Evolutionary conservation across 768 basidiomycete species (phyloP).

Genomic region (Phylloporus sp.): DNA sequence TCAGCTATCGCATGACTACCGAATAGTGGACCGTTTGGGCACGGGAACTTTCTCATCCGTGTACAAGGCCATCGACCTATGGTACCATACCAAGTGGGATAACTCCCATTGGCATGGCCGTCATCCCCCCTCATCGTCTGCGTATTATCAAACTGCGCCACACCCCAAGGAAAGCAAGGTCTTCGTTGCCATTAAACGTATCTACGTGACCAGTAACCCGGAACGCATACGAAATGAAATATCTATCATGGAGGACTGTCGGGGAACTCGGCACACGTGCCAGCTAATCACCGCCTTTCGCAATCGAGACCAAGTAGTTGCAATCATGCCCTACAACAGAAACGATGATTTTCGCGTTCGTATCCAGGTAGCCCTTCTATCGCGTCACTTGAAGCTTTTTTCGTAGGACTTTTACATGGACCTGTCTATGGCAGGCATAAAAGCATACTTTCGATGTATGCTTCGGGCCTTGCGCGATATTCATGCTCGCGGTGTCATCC

Average conservation of each 20-base stretch:
- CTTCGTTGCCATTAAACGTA: slow-evolving; percentile 93
- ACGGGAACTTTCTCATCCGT: slow-evolving; percentile 99
- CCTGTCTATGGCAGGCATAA: slow-evolving; percentile 73
- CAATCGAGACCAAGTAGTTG: slow-evolving; percentile 86
- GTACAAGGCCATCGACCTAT: slow-evolving; percentile 91
- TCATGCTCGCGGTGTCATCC: slow-evolving; percentile 82
- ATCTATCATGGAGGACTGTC: slow-evolving; percentile 78
- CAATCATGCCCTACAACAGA: slow-evolving; percentile 88
- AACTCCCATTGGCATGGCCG: slow-evolving; percentile 69
- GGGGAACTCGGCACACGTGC: slow-evolving; percentile 82
- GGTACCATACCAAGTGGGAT: slow-evolving; percentile 72
- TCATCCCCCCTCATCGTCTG: slow-evolving; percentile 60
- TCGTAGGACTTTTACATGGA: slow-evolving; percentile 70
- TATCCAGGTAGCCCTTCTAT: slow-evolving; percentile 13
- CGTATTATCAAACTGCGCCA: slow-evolving; percentile 55
- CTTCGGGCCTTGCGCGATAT: slow-evolving; percentile 88
- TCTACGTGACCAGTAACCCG: slow-evolving; percentile 94
- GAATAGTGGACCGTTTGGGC: slow-evolving; percentile 84
- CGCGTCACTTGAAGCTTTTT: slow-evolving; percentile 5
- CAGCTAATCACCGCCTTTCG: slow-evolving; percentile 95
- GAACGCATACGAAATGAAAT: slow-evolving; percentile 92
- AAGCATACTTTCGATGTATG: slow-evolving; percentile 85
- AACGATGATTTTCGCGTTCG: slow-evolving; percentile 92
- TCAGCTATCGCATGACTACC: slow-evolving; percentile 63
- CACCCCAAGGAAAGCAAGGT: slow-evolving; percentile 47